Evolutionary conservation across 495 filamentous ascomycete species (phyloP).

Genomic region (Aspergillus leporis): DNA sequence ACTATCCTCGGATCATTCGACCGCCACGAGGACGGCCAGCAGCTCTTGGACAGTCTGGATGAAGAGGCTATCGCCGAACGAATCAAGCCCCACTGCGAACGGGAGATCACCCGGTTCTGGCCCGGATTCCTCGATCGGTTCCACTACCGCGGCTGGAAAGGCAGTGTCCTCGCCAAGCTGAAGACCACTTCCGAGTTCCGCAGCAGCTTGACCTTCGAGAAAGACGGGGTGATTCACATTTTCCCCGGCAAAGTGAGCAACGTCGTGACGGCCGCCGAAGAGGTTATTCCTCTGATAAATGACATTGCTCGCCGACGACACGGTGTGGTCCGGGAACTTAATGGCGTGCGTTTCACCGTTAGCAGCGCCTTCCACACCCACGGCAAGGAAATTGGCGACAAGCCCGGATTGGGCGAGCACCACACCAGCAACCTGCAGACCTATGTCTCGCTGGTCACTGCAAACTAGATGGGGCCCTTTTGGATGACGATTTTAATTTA

Average conservation of each 20-base stretch:
- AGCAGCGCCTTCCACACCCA: background rate
- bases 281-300: background rate
- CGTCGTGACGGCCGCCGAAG: constrained; percentile 1
- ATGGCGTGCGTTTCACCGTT: background rate
- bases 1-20: constrained; percentile 8
- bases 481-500: too few species aligned
- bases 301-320: background rate
- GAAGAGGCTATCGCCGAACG: background rate
- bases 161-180: constrained; percentile 10
- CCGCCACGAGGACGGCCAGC: background rate
- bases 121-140: constrained; percentile 8
- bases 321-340: background rate
- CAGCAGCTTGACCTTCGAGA: constrained; percentile 1
- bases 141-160: constrained; percentile 9
- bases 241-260: constrained; percentile 14
- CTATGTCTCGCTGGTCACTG: background rate
- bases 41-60: background rate
- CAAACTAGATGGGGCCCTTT: background rate
- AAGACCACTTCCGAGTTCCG: constrained; percentile 11
- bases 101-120: constrained; percentile 11
- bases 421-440: constrained; percentile 1
- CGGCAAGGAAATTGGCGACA: background rate
- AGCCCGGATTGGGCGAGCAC: background rate
- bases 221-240: constrained; percentile 8
- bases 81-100: constrained; percentile 7